phyloP scores from a whole-genome alignment of 2,329 filamentous ascomycete species.

The Fusarium irregulare region DNA sequence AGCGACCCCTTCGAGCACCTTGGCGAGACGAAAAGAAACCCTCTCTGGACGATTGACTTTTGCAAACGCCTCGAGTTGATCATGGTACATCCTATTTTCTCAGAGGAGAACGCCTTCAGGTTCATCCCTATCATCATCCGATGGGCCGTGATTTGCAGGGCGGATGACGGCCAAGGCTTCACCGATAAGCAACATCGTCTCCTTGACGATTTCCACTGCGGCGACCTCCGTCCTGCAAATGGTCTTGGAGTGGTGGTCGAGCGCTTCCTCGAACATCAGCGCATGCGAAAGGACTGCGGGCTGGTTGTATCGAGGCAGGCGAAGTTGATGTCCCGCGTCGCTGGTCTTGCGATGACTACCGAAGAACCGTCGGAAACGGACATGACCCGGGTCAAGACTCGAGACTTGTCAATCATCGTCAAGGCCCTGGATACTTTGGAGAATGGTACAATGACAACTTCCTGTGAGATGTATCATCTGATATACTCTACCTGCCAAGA shows the following conservation, averaged over 20 bases:
- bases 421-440: background rate
- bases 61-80: background rate
- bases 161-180: background rate
- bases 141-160: background rate
- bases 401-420: background rate
- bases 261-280: background rate
- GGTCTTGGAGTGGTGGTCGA: accelerated
- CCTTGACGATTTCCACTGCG: background rate
- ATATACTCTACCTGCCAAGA: background rate
- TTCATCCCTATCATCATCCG: background rate
- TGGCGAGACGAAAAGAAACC: background rate
- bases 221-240: background rate
- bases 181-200: background rate
- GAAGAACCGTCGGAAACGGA: accelerated
- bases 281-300: background rate
- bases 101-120: background rate
- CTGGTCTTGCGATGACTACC: accelerated
- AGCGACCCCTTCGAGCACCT: background rate
- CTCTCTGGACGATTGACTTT: background rate
- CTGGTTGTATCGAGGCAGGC: background rate
- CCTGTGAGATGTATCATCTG: background rate
- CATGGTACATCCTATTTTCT: conserved; percentile 6
- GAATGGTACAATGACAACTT: background rate
- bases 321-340: background rate
- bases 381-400: background rate